These are phyloP conservation scores for Sporothrix luriei DNA, from an alignment of 2,329 filamentous ascomycete genomes.

Conservation along the genomic window DNA sequence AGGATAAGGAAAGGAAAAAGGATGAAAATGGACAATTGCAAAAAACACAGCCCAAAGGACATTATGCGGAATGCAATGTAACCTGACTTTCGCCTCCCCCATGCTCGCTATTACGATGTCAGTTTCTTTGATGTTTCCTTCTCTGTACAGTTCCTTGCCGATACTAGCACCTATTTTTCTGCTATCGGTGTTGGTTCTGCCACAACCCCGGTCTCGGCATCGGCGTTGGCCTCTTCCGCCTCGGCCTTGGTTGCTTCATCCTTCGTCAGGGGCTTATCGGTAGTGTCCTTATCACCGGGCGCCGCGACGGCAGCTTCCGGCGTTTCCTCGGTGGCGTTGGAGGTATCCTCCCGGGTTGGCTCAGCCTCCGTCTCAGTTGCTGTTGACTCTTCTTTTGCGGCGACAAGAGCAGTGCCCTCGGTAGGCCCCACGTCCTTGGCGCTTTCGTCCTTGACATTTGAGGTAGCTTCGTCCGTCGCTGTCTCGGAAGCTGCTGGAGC, in stretches of 20 bases:
- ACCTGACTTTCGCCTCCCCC: too few species aligned
- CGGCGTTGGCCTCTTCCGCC: background rate
- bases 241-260: background rate
- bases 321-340: background rate
- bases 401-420: background rate
- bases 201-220: background rate
- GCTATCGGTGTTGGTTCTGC: slow-evolving; percentile 3
- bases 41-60: background rate
- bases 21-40: background rate
- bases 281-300: background rate
- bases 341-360: background rate
- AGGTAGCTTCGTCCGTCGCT: background rate
- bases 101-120: too few species aligned
- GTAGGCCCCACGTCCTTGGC: background rate
- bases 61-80: background rate
- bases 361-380: background rate
- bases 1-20: background rate
- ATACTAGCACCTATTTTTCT: background rate
- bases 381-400: background rate
- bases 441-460: background rate
- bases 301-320: background rate
- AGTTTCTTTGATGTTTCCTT: background rate
- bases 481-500: background rate
- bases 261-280: background rate
- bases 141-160: too few species aligned